These are phyloP conservation scores for Phytophthora foliorum DNA, from an alignment of 352 stramenopile species.

Conservation along the genomic window DNA sequence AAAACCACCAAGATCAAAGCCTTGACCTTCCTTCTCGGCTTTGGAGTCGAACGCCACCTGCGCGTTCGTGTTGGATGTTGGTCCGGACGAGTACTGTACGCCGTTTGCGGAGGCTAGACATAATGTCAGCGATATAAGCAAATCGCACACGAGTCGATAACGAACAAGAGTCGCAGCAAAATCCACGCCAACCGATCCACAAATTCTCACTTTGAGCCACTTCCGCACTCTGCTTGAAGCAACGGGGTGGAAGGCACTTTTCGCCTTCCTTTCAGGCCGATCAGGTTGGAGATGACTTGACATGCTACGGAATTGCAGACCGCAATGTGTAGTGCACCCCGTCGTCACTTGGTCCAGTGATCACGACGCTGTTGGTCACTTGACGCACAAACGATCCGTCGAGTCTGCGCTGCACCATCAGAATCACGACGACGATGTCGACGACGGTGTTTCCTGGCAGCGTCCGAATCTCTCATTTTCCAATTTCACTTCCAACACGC, in stretches of 20 bases:
- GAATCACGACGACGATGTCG: not conserved
- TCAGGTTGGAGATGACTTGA: slow-evolving; percentile 22
- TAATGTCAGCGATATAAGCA: no score
- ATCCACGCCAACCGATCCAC: not conserved
- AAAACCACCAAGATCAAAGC: no score
- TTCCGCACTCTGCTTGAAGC: no score
- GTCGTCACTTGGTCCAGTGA: no score
- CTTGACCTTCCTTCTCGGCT: not conserved
- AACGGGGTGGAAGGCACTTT: no score
- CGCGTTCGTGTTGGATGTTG: no score
- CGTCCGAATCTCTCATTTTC: slow-evolving; percentile 29
- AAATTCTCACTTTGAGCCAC: no score
- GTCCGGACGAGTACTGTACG: no score
- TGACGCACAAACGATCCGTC: not conserved
- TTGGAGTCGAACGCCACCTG: not conserved
- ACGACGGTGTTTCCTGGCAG: slow-evolving; percentile 5
- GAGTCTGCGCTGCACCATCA: not conserved
- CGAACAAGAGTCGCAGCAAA: not conserved
- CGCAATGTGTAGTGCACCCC: no score
- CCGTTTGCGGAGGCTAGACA: no score
- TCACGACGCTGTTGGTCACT: no score
- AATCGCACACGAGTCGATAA: slow-evolving; percentile 2
- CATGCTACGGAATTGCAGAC: no score
- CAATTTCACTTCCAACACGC: slow-evolving; percentile 31
- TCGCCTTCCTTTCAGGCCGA: not conserved